Evolutionary conservation across 176 grass and related monocot genomes (phyloP).

Genomic region (Urochloa ruziziensis): DNA sequence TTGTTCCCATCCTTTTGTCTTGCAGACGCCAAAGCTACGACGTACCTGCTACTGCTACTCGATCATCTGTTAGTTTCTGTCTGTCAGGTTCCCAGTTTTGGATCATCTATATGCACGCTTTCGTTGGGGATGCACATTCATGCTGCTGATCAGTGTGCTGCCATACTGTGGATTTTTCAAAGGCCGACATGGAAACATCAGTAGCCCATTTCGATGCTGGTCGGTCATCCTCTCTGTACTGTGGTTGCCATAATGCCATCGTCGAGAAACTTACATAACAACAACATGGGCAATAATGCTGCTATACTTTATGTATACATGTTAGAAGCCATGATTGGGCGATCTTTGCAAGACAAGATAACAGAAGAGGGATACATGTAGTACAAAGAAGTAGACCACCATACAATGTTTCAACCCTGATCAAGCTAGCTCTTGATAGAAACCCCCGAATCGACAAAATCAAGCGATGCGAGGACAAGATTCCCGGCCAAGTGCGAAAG

Average conservation of each 20-base stretch:
- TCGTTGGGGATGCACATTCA: not conserved
- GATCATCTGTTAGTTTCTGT: slow-evolving; percentile 21
- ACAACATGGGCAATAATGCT: not conserved
- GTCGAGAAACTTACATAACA: not conserved
- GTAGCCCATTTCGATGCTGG: not conserved
- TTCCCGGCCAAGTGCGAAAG: slow-evolving; percentile 23
- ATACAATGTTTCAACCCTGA: not conserved
- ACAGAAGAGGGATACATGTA: not conserved
- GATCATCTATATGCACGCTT: slow-evolving; percentile 28
- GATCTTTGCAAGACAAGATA: not conserved
- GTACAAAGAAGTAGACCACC: not conserved
- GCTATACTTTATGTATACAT: not conserved
- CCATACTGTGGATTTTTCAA: not conserved
- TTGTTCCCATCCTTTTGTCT: slow-evolving; percentile 34
- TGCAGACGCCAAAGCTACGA: not conserved
- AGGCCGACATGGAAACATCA: not conserved
- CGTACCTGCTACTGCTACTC: not conserved
- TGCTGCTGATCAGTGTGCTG: not conserved
- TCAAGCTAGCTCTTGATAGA: not conserved
- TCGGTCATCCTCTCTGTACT: not conserved
- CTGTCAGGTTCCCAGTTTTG: slow-evolving; percentile 23
- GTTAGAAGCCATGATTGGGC: not conserved
- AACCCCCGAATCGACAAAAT: not conserved
- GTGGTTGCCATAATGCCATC: not conserved
- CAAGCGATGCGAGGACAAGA: slow-evolving; percentile 6